Conservation (phyloP, 1,284 basidiomycete genomes). For the Gomphus sp. region DNA sequence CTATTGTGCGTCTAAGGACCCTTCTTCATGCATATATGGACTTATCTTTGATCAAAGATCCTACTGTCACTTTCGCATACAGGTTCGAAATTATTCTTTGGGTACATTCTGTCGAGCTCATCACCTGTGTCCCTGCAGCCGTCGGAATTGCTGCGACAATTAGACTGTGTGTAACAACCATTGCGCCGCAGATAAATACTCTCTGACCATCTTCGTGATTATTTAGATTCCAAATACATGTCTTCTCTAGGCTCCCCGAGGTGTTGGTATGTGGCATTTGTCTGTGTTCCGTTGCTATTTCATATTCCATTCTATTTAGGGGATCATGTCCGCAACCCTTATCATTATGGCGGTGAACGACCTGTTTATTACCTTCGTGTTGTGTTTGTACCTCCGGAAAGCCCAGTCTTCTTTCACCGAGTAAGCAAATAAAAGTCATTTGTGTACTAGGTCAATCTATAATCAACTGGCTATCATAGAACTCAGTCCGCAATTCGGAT, state of each 20-base stretch:
- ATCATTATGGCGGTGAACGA: slow-evolving; percentile 9
- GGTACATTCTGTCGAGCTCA: not conserved
- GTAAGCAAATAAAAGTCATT: not conserved
- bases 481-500: slow-evolving; percentile 6
- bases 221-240: slow-evolving; percentile 2
- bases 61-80: not conserved
- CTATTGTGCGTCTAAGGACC: not conserved
- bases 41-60: not conserved
- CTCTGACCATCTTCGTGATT: not conserved
- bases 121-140: not conserved
- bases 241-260: slow-evolving; percentile 1
- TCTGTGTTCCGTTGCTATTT: not conserved
- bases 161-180: not conserved
- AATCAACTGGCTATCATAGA: not conserved
- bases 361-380: slow-evolving; percentile 2
- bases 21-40: not conserved
- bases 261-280: not conserved
- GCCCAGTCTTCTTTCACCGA: not conserved
- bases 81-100: not conserved
- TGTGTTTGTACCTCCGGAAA: slow-evolving; percentile 1
- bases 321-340: slow-evolving; percentile 3
- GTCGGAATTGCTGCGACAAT: not conserved
- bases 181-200: not conserved
- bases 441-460: not conserved
- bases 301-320: not conserved